Conservation (phyloP, 108 stramenopile species). For the Pseudonitzschia pungens region DNA sequence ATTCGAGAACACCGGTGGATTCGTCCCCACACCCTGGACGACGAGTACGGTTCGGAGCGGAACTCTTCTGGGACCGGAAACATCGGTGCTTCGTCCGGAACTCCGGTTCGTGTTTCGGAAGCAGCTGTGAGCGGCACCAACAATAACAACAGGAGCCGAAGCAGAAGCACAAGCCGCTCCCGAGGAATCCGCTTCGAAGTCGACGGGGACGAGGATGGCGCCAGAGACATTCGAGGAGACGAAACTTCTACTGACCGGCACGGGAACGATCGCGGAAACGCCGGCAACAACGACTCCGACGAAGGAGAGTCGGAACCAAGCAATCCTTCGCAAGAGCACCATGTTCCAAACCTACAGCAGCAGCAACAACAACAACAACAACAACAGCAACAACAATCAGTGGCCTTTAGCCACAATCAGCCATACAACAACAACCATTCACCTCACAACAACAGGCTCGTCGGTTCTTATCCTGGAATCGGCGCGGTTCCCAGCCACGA, state of each 20-base stretch:
- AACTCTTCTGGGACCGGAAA: background rate
- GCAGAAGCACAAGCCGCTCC: background rate
- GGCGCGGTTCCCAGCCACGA: background rate
- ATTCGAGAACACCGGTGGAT: slow-evolving; percentile 73
- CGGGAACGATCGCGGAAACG: background rate
- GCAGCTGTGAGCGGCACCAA: background rate
- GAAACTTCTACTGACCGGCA: background rate
- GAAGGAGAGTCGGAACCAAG: background rate
- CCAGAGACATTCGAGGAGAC: background rate
- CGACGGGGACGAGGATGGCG: background rate
- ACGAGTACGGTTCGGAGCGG: background rate
- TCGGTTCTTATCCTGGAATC: slow-evolving; percentile 4
- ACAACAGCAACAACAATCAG: slow-evolving; percentile 6
- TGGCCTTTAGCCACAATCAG: slow-evolving; percentile 11
- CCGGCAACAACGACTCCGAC: background rate
- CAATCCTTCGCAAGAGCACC: background rate
- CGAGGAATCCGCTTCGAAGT: background rate
- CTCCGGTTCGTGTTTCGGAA: background rate
- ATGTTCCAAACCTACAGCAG: background rate
- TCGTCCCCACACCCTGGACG: slow-evolving; percentile 26
- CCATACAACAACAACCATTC: slow-evolving; percentile 4
- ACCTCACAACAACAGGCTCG: background rate
- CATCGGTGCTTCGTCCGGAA: no score
- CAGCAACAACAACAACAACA: slow-evolving; percentile 4
- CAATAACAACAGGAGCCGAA: background rate